Conservation (phyloP, 116 monocot genomes). For the Cymodocea nodosa region DNA sequence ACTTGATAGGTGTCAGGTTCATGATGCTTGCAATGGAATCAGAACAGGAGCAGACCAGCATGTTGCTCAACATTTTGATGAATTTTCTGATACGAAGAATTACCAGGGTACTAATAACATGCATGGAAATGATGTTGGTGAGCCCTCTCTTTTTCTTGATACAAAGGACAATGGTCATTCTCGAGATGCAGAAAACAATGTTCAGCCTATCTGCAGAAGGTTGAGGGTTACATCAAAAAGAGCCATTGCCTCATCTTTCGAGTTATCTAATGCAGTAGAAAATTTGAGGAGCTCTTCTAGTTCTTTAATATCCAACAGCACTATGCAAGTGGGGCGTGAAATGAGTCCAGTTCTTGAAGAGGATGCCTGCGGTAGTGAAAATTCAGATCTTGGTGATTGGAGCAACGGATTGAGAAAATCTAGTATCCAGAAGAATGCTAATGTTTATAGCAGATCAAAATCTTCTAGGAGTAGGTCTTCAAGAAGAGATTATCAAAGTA, state of each 20-base stretch:
- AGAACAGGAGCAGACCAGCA: constrained; percentile 6
- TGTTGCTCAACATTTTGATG: neutral
- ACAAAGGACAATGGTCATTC: neutral
- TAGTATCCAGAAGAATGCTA: constrained; percentile 25
- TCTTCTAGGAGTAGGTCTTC: constrained; percentile 24
- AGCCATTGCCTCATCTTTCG: constrained; percentile 18
- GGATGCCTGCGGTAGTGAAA: constrained; percentile 33
- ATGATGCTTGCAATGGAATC: constrained; percentile 9
- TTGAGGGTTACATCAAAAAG: constrained; percentile 60
- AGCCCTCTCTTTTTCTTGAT: neutral
- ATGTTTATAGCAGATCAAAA: constrained; percentile 48
- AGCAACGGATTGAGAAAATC: constrained; percentile 5
- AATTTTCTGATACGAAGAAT: neutral
- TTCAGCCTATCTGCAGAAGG: constrained; percentile 21
- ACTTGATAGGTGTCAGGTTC: constrained; percentile 5
- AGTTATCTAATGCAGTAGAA: constrained; percentile 21
- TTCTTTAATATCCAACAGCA: constrained; percentile 18
- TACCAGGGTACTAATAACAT: too few species aligned
- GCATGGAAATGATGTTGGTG: neutral
- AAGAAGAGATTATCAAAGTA: constrained; percentile 18
- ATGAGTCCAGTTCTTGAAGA: constrained; percentile 18
- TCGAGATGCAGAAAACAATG: constrained; percentile 3
- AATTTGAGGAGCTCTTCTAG: constrained; percentile 18
- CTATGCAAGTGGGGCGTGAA: constrained; percentile 2
- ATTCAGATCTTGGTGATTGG: constrained; percentile 19